Conservation (phyloP, 192 early-diverging fungal genomes). For the Diversispora eburnea region DNA sequence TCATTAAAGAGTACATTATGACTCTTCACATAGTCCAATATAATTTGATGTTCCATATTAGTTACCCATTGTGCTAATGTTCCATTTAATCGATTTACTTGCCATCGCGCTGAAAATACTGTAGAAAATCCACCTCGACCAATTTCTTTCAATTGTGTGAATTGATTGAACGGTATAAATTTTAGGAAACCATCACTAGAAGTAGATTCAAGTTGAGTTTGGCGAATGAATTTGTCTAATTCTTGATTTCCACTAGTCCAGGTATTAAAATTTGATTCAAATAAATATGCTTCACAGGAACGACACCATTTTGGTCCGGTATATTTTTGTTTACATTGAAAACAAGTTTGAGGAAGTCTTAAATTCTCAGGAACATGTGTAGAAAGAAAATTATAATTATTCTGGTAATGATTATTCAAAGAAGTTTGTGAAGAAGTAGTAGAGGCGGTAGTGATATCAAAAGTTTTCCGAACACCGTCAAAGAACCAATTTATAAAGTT, state of each 20-base stretch:
- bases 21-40: conserved; percentile 4
- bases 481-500: conserved; percentile 16
- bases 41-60: conserved; percentile 5
- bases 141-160: neutral
- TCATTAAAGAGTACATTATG: neutral
- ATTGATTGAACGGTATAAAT: neutral
- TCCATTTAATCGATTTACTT: neutral
- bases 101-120: neutral
- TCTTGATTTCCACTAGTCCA: conserved; percentile 8
- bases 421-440: neutral
- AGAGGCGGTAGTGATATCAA: neutral
- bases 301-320: neutral
- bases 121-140: neutral
- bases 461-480: conserved; percentile 3
- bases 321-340: neutral
- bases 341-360: neutral
- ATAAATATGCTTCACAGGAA: neutral
- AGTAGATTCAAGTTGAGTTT: conserved; percentile 5
- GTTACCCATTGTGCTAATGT: conserved; percentile 8
- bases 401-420: neutral
- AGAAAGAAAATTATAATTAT: too few relatives aligned
- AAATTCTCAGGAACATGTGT: too few relatives aligned
- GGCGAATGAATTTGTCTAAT: conserved; percentile 5
- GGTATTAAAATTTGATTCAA: conserved; percentile 7
- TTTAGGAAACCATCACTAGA: neutral